Evolutionary conservation across 2,329 filamentous ascomycete genomes (phyloP).

Genomic region (Microsporum canis): DNA sequence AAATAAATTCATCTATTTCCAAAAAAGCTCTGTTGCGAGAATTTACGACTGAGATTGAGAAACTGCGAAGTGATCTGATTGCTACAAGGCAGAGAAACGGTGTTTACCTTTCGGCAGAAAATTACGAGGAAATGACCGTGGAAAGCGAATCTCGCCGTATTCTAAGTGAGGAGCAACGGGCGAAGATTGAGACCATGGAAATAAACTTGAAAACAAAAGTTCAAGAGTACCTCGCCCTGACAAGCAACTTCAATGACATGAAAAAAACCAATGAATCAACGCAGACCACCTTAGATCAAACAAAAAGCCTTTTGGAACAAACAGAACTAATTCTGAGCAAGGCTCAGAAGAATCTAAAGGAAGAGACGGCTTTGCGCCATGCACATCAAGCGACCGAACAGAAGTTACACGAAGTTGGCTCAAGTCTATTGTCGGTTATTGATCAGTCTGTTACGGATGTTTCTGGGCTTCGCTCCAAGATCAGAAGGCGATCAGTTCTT

Average conservation of each 20-base stretch:
- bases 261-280: constrained; percentile 84
- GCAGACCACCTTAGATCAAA: constrained; percentile 60
- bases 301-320: constrained; percentile 70
- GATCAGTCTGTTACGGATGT: constrained; percentile 70
- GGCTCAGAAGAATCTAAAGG: constrained; percentile 62
- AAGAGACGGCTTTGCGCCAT: constrained; percentile 67
- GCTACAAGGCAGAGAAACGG: constrained; percentile 87
- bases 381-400: constrained; percentile 80
- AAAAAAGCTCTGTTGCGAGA: constrained; percentile 88
- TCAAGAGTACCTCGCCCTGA: constrained; percentile 79
- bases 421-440: constrained; percentile 65
- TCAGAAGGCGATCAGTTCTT: constrained; percentile 72
- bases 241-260: constrained; percentile 72
- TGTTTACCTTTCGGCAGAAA: constrained; percentile 81
- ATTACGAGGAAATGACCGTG: constrained; percentile 80
- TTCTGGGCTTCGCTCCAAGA: constrained; percentile 70
- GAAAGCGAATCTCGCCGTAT: constrained; percentile 88
- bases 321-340: constrained; percentile 73
- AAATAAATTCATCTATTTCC: constrained; percentile 80
- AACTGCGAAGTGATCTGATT: constrained; percentile 85
- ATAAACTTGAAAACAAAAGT: constrained; percentile 83
- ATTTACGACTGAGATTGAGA: constrained; percentile 86
- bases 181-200: constrained; percentile 87
- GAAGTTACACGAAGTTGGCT: constrained; percentile 61
- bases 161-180: constrained; percentile 79